Evolutionary conservation across 1,139 yeast species (phyloP).

Genomic region (Barnettozyma hawaiiensis): DNA sequence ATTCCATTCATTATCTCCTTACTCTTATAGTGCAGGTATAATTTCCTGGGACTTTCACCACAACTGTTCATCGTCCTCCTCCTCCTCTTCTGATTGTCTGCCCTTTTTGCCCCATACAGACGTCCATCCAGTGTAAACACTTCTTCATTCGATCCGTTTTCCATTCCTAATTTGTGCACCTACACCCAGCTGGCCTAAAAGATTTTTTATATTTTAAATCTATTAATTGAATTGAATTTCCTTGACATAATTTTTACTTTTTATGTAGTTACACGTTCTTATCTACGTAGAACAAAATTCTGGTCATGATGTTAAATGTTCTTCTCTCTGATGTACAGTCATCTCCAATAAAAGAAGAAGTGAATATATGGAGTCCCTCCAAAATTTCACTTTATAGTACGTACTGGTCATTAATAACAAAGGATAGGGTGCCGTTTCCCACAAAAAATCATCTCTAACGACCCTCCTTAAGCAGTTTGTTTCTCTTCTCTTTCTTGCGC

Average conservation of each 20-base stretch:
- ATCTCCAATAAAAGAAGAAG: neutral
- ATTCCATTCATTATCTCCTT: neutral
- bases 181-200: no score
- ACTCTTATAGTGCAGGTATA: neutral
- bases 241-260: no score
- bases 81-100: neutral
- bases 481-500: conserved; percentile 78
- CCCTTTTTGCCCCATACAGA: no score
- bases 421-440: neutral
- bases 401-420: neutral
- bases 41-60: neutral
- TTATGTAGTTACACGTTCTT: no score
- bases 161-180: no score
- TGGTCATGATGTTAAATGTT: neutral
- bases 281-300: neutral
- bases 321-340: neutral
- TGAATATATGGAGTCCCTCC: neutral
- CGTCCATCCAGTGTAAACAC: no score
- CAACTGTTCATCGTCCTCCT: neutral
- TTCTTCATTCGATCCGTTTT: no score
- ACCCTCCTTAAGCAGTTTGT: conserved; percentile 63
- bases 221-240: no score
- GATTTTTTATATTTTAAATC: no score
- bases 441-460: conserved; percentile 34
- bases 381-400: neutral